These are phyloP conservation scores for Elaeis guineensis DNA, from an alignment of 176 grass and related monocot species.

Conservation along the genomic window DNA sequence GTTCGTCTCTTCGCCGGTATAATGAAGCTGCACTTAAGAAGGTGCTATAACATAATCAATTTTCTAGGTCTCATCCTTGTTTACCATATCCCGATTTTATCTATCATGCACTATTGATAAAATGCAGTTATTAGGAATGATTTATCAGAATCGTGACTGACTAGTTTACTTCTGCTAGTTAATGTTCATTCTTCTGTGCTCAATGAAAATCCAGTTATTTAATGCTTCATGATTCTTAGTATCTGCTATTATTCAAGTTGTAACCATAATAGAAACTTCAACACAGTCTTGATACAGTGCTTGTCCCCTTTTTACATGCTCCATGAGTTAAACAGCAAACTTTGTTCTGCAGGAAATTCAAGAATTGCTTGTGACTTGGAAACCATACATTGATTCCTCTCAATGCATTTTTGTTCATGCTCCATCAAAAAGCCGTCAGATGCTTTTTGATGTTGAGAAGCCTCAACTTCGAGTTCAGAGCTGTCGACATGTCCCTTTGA, in stretches of 20 bases:
- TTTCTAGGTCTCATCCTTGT: neutral
- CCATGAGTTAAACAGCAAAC: conserved; percentile 4
- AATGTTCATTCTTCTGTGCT: too few relatives aligned
- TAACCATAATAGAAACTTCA: too few relatives aligned
- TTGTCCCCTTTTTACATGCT: too few relatives aligned
- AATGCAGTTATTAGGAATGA: too few relatives aligned
- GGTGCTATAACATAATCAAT: conserved; percentile 15
- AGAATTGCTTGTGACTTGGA: conserved; percentile 78
- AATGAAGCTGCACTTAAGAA: conserved; percentile 93
- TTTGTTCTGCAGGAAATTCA: conserved; percentile 61
- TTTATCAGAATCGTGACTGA: too few relatives aligned
- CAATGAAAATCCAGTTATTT: too few relatives aligned
- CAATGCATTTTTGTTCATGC: conserved; percentile 64
- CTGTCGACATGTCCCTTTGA: conserved; percentile 59
- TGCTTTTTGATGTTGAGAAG: conserved; percentile 69
- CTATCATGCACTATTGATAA: too few relatives aligned
- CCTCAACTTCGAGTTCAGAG: conserved; percentile 38
- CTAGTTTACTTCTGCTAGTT: too few relatives aligned
- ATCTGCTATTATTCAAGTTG: too few relatives aligned
- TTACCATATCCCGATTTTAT: too few relatives aligned
- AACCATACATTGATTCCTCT: conserved; percentile 59
- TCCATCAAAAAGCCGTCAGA: conserved; percentile 69
- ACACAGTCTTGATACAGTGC: too few relatives aligned
- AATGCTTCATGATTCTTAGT: too few relatives aligned
- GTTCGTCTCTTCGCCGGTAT: conserved; percentile 73